Conservation (phyloP, 2,329 filamentous ascomycete genomes). For the Diaporthe vaccinii region DNA sequence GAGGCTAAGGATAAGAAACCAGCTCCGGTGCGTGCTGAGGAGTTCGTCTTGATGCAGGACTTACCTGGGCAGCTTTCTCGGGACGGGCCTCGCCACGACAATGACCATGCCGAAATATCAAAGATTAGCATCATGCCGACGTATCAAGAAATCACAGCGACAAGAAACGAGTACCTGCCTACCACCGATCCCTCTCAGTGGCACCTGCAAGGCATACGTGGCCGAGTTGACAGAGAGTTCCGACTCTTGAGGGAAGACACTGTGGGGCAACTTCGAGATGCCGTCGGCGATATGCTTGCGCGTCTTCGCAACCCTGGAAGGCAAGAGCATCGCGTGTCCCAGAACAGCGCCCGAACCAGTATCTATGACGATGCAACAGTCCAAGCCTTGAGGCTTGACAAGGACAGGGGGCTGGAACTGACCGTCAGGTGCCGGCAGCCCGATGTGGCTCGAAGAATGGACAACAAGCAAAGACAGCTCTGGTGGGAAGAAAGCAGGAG, state of each 20-base stretch:
- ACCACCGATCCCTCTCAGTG: conserved; percentile 54
- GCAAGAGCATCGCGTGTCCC: conserved; percentile 37
- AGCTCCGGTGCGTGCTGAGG: conserved; percentile 14
- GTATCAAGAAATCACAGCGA: conserved; percentile 53
- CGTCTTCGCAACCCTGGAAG: conserved; percentile 44
- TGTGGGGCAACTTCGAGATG: conserved; percentile 65
- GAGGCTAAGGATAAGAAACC: not conserved
- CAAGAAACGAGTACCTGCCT: conserved; percentile 55
- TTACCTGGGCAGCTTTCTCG: conserved; percentile 41
- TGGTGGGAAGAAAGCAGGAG: conserved; percentile 66
- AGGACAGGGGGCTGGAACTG: conserved; percentile 58
- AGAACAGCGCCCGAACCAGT: conserved; percentile 51
- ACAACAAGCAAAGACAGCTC: conserved; percentile 51
- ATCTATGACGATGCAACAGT: conserved; percentile 54
- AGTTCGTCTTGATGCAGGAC: conserved; percentile 40
- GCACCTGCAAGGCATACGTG: conserved; percentile 58
- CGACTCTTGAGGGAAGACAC: conserved; percentile 69
- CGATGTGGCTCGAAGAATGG: conserved; percentile 43
- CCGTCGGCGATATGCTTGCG: conserved; percentile 57
- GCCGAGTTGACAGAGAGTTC: conserved; percentile 68
- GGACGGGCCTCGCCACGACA: conserved; percentile 56
- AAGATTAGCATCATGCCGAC: conserved; percentile 62
- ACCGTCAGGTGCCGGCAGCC: conserved; percentile 62
- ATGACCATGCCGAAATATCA: conserved; percentile 58
- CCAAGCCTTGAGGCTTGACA: conserved; percentile 52